Evolutionary conservation across 306 rosid species (phyloP), one percentile per base, ranked within the genome.

Genomic region (Fragaria nilgerrensis): DNA sequence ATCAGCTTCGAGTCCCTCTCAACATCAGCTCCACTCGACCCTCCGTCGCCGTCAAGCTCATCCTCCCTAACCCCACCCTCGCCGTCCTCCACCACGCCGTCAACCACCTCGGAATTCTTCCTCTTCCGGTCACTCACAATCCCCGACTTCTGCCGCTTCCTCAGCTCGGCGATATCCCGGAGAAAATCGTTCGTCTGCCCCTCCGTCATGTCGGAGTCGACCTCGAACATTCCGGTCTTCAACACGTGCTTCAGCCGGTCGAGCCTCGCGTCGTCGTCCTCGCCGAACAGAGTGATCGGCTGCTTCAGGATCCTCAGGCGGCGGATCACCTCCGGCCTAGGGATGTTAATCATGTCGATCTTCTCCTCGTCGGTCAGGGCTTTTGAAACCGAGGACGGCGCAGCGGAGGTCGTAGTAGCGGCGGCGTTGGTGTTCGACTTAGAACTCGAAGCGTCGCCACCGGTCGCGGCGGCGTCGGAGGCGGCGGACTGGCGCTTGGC

Each of bases 141-240:
- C 76, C 99, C 99, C 4, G 93, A 65, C 89, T 90, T 92, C 89
- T 92, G 99, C 72, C 99, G 91, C 87, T 96, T 96, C 90, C 96
- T 82, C 75, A 96, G 85, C 85, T 96, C 99, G 6, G 91, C 96
- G 25, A 96, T 96, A 74, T 96, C 98, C 27, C 99, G 89, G 68
- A 92, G 83, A 69, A 96, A 96, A 68, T 96, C 99, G 41, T 96
- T 92, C 17, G 99, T 96, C 85, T 96, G 99, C 50, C 98, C 99
- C 83, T 92, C 97, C 2, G 97, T 96, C 96, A 89, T 92, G 77
- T 96, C 99, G 44, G 98, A 89, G 27, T 96, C 99, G 2, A 96
- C 98, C 72, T 96, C 99, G 72, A 96, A 96, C 63, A 83, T 29
- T 3, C 99, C 97, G 1, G 97, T 87, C 77, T 96, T 96, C 74